A percentile compares a stretch with the other conserved stretches of the same genome.
phyloP scores from a whole-genome alignment of 2,329 filamentous ascomycete species.

The Monascus ruber region DNA sequence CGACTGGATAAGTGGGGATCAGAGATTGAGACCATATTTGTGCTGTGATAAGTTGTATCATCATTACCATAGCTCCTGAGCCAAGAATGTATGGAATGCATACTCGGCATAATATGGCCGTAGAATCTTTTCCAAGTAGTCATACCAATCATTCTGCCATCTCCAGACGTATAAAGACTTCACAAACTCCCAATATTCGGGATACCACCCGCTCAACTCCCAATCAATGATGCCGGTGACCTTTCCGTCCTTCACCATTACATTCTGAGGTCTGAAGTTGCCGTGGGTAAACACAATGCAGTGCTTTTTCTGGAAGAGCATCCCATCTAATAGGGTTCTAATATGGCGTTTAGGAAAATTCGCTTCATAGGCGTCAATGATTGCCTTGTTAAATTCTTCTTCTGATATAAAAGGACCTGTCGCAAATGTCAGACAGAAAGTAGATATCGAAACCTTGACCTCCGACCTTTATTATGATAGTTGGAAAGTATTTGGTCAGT shows the following conservation, averaged over 20 bases:
- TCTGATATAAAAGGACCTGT: slow-evolving; percentile 16
- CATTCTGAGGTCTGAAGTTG: slow-evolving; percentile 19
- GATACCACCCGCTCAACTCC: slow-evolving; percentile 30
- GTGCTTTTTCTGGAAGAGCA: slow-evolving; percentile 8
- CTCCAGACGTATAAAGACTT: slow-evolving; percentile 17
- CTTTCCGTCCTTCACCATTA: slow-evolving; percentile 14
- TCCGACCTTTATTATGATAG: slow-evolving; percentile 3
- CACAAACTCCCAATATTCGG: slow-evolving; percentile 30
- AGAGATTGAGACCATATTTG: too few species aligned
- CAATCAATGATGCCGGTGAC: slow-evolving; percentile 26
- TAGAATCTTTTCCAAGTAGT: slow-evolving; percentile 18
- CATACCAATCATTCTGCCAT: slow-evolving; percentile 23
- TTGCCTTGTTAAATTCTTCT: slow-evolving; percentile 12
- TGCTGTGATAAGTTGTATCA: too few species aligned
- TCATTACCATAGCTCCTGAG: background rate
- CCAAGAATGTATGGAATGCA: background rate
- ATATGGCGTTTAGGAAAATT: slow-evolving; percentile 8
- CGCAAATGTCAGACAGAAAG: background rate
- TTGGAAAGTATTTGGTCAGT: slow-evolving; percentile 4
- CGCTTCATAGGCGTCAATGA: slow-evolving; percentile 10
- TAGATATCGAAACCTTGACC: background rate
- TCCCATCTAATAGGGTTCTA: slow-evolving; percentile 4
- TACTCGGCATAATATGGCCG: slow-evolving; percentile 9
- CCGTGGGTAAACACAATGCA: slow-evolving; percentile 20
- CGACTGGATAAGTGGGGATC: too few species aligned